phyloP scores from a whole-genome alignment of 805 yeast genomes.

The Priceomyces fermenticarens region DNA sequence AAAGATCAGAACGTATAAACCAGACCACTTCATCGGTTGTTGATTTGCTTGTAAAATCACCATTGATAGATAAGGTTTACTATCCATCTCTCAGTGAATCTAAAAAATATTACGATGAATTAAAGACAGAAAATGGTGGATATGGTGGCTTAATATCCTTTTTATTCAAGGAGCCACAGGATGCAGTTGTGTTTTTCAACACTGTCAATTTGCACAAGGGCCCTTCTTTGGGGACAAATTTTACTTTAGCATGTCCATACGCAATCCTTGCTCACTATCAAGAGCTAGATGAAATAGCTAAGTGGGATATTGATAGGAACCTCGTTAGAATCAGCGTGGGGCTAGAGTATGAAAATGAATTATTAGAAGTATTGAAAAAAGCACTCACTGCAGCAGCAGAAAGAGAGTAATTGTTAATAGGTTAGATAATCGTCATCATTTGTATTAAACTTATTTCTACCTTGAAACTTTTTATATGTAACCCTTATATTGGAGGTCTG shows the following conservation, averaged over 20 bases:
- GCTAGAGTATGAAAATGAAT: conserved; percentile 64
- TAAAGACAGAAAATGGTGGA: conserved; percentile 71
- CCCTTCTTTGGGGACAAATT: conserved; percentile 87
- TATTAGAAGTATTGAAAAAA: conserved; percentile 46
- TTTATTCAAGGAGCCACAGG: conserved; percentile 59
- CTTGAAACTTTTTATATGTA: too few species aligned
- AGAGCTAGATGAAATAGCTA: conserved; percentile 74
- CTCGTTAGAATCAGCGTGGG: conserved; percentile 84
- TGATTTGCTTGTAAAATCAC: conserved; percentile 46
- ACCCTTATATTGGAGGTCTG: conserved; percentile 18
- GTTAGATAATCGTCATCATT: neutral
- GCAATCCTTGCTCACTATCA: conserved; percentile 80
- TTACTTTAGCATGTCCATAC: conserved; percentile 87
- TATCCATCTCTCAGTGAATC: conserved; percentile 66
- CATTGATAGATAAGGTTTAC: conserved; percentile 60
- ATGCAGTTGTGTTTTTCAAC: conserved; percentile 75
- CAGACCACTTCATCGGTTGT: conserved; percentile 54
- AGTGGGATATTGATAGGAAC: conserved; percentile 80
- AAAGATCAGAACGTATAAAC: conserved; percentile 57
- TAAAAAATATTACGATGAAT: conserved; percentile 63
- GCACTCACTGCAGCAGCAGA: conserved; percentile 42
- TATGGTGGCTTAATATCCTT: conserved; percentile 86
- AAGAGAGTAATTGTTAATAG: neutral
- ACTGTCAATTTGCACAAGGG: conserved; percentile 73
- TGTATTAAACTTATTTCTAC: neutral